Evolutionary conservation across 345 rosid species (phyloP), one percentile per base, ranked within the genome.

Genomic region (Trapa bicornis): DNA sequence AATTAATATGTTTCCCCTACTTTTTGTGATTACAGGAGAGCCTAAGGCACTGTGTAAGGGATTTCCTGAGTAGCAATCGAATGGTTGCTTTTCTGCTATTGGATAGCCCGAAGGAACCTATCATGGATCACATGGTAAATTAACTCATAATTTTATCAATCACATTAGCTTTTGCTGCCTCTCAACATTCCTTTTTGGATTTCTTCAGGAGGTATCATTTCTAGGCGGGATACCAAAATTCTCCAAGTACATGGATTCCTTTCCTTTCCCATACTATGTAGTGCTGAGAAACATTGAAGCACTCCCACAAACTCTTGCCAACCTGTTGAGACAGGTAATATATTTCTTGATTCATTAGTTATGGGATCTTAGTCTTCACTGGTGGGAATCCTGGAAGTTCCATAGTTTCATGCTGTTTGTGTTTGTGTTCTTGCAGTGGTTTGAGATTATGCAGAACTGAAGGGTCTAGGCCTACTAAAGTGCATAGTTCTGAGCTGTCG

Each of bases 81-180:
- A 86, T 91, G 99, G 97, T 91, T 7, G 99, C 95, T 4, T 94
- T 88, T 74, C 78, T 94, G 39, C 85, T 94, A 33, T 81, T 94
- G 10, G 96, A 94, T 78, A 85, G 82, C 70, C 74, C 81, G 0
- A 75, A 86, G 62, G 88, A 87, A 71, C 86, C 97, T 2, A 89
- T 91, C 45, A 67, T 86, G 75, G 88, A 91, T 75, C 76, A 81
- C 41, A 70, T 66, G 97, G 98, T 89, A 80, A 57, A 47, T 38
- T 4, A 13, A 37, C 63, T 35, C 0, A 7, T 62, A 11, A 12
- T 45, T 15, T 15, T 29, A 11, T 38, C 17, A 15, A 32, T 29
- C 8, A 13, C 17, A 37, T 12, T 38, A 33, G n/a, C 15, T 9
- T 9, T 29, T 33, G 17, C 47, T 37, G 10, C 38, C 0, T 2